Evolutionary conservation across 768 basidiomycete genomes (phyloP), one percentile per base, ranked within the genome.

Genomic region (Fistulinella prunicolor): DNA sequence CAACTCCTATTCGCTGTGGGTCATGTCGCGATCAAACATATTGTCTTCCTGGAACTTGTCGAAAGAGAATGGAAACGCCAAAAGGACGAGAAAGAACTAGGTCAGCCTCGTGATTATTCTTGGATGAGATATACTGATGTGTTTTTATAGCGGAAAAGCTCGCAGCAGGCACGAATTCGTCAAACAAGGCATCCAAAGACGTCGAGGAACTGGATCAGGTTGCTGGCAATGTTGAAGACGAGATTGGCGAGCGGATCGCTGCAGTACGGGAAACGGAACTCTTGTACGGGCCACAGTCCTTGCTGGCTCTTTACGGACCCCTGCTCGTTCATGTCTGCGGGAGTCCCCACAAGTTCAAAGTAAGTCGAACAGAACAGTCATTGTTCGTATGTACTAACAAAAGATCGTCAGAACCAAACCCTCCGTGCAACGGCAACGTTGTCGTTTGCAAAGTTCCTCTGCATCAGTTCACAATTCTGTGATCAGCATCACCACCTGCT

Each of bases 1-100:
- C 94, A 98, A 63, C 76, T 99, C n/a, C 71, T 98, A 22, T 98
- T 98, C 62, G 80, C 92, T 32, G 93, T 97, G 17, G 96, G 96
- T 0, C 96, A 98, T 65, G 89, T 95, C 23, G 93, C 95, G 10
- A 91, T 98, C 70, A 98, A 97, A 67, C 95, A 99, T 41, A 91
- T 97, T 48, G 94, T 95, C 14, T 96, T 90, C 61, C 79, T 99
- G 17, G 96, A 99, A 65, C 75, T 96, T 41, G 86, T 97, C 19
- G 96, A 99, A 66, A 73, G 94, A 29, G 95, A 99, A 62, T 89
- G 91, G 82, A 99, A 99, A 71, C 74, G 94, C 9, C 86, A 95
- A 67, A 97, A 96, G 70, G 94, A 96, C 51, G 90, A 89, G 62
- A 85, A 82, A 53, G 82, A 85, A 19, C 74, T 83, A 48, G 86